Percentiles rank a stretch among this genome's conserved stretches.
Conservation (phyloP, 2,329 filamentous ascomycete species). For the Tolypocladium inflatum region DNA sequence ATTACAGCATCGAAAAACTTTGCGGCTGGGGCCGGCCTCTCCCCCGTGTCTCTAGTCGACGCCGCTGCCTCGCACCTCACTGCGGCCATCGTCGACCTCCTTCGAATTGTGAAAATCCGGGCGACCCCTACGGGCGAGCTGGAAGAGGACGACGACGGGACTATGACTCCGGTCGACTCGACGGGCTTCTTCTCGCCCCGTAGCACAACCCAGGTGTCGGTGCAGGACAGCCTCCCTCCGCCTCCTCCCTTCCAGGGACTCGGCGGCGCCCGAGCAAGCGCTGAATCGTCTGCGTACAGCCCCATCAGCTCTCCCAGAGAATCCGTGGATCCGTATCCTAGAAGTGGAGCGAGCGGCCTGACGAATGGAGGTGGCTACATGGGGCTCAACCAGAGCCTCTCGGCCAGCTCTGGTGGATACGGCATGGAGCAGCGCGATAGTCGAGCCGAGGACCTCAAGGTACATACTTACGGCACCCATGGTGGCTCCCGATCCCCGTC, state of each 20-base stretch:
- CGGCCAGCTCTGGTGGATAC: slow-evolving; percentile 28
- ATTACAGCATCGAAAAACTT: slow-evolving; percentile 95
- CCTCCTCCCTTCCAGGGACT: slow-evolving; percentile 50
- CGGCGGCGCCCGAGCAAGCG: slow-evolving; percentile 47
- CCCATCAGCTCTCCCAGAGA: slow-evolving; percentile 59
- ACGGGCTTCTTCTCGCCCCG: slow-evolving; percentile 58
- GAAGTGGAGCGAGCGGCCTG: slow-evolving; percentile 21
- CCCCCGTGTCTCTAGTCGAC: slow-evolving; percentile 86
- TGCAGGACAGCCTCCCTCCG: slow-evolving; percentile 34
- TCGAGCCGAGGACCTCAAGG: slow-evolving; percentile 41
- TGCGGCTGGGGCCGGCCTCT: slow-evolving; percentile 69
- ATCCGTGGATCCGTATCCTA: slow-evolving; percentile 36
- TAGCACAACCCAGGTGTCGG: slow-evolving; percentile 27
- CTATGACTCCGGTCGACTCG: slow-evolving; percentile 55
- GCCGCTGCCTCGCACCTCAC: slow-evolving; percentile 88
- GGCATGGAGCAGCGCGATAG: slow-evolving; percentile 26
- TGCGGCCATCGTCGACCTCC: slow-evolving; percentile 74
- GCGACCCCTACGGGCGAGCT: slow-evolving; percentile 65
- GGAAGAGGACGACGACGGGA: slow-evolving; percentile 66
- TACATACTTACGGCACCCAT: slow-evolving; percentile 11
- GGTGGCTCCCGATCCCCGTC: slow-evolving; percentile 5
- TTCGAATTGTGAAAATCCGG: slow-evolving; percentile 76
- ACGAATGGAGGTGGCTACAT: slow-evolving; percentile 28
- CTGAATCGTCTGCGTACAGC: slow-evolving; percentile 66
- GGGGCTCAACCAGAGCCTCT: slow-evolving; percentile 22